These are phyloP conservation scores for Candida boleticola DNA, from an alignment of 805 yeast genomes.

Conservation along the genomic window DNA sequence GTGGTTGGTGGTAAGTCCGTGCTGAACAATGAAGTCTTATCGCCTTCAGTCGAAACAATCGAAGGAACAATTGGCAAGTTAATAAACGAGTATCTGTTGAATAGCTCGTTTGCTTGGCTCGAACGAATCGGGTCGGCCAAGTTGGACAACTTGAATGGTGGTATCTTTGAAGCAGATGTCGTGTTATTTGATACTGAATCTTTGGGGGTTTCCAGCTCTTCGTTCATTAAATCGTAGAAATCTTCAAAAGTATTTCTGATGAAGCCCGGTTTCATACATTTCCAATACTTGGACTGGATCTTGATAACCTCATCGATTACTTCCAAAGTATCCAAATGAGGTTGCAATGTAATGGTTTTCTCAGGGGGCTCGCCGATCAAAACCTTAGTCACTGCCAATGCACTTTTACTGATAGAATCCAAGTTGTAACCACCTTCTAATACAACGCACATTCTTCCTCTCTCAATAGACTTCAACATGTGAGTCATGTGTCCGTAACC, in stretches of 20 bases:
- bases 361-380: slow-evolving; percentile 95
- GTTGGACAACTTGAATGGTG: slow-evolving; percentile 39
- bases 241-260: slow-evolving; percentile 40
- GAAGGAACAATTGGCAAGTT: slow-evolving; percentile 57
- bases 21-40: slow-evolving; percentile 24
- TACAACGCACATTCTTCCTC: slow-evolving; percentile 84
- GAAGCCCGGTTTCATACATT: slow-evolving; percentile 70
- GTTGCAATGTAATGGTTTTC: slow-evolving; percentile 59
- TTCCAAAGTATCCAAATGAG: slow-evolving; percentile 73
- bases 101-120: slow-evolving; percentile 60
- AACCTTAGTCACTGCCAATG: slow-evolving; percentile 87
- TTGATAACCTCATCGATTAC: slow-evolving; percentile 78
- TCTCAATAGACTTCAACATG: slow-evolving; percentile 79
- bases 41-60: slow-evolving; percentile 15
- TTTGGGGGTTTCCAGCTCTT: slow-evolving; percentile 8
- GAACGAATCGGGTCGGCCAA: slow-evolving; percentile 75
- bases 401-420: slow-evolving; percentile 86
- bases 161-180: neutral
- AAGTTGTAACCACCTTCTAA: slow-evolving; percentile 96
- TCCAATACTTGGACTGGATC: slow-evolving; percentile 85
- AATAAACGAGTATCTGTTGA: slow-evolving; percentile 56
- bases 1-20: slow-evolving; percentile 47
- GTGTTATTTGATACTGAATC: neutral
- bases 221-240: slow-evolving; percentile 32
- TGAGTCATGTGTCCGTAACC: slow-evolving; percentile 98